These are phyloP conservation scores for Letharia lupina DNA, from an alignment of 495 filamentous ascomycete genomes.

Conservation along the genomic window DNA sequence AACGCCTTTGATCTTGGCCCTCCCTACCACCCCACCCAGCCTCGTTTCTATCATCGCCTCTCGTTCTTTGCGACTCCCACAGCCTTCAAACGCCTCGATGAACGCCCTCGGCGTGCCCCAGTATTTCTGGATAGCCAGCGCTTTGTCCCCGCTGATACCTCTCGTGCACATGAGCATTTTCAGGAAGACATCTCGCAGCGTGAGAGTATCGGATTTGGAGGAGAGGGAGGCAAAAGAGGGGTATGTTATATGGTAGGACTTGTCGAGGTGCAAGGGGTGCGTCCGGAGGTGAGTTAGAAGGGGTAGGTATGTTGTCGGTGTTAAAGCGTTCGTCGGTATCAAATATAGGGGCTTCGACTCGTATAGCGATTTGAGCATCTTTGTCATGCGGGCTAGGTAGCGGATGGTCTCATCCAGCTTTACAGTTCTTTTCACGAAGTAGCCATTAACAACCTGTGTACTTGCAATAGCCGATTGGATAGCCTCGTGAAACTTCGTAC, in stretches of 20 bases:
- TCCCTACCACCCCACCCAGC: constrained; percentile 50
- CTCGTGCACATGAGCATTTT: constrained; percentile 85
- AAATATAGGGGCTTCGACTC: constrained; percentile 41
- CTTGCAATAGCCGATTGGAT: constrained; percentile 68
- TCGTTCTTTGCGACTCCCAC: constrained; percentile 34
- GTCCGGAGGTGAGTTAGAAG: constrained; percentile 49
- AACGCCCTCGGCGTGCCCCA: constrained; percentile 69
- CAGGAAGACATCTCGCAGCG: constrained; percentile 65
- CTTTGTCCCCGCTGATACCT: constrained; percentile 73
- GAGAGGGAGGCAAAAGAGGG: constrained; percentile 60
- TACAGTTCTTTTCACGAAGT: constrained; percentile 69
- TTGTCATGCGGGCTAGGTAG: constrained; percentile 70
- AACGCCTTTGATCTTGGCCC: constrained; percentile 56
- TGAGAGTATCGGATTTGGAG: constrained; percentile 65
- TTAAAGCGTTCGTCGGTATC: constrained; percentile 58
- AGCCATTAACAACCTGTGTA: constrained; percentile 74
- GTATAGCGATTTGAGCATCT: constrained; percentile 57
- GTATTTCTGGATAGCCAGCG: constrained; percentile 65
- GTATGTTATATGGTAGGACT: constrained; percentile 60
- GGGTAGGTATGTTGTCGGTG: constrained; percentile 62
- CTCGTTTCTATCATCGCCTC: constrained; percentile 44
- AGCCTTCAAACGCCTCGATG: constrained; percentile 55
- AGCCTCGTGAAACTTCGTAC: constrained; percentile 52
- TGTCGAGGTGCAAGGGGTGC: constrained; percentile 35
- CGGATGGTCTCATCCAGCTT: constrained; percentile 74